These are phyloP conservation scores for Crassisporium funariophilum DNA, from an alignment of 768 basidiomycete species.

Conservation along the genomic window DNA sequence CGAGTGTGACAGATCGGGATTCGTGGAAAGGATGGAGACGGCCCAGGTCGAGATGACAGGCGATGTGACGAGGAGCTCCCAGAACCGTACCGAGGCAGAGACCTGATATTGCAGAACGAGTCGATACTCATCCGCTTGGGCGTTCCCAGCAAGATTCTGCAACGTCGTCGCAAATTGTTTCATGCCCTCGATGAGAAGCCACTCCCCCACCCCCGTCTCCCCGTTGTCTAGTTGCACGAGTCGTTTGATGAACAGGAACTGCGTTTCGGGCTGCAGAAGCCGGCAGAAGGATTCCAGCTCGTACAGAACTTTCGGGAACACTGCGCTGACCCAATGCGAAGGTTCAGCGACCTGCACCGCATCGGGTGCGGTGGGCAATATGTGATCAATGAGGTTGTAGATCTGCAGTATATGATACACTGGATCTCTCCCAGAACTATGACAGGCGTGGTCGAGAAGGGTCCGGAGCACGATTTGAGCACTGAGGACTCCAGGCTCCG, in stretches of 20 bases:
- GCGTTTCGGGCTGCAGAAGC: slow-evolving; percentile 56
- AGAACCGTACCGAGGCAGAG: slow-evolving; percentile 49
- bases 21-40: slow-evolving; percentile 40
- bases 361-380: slow-evolving; percentile 46
- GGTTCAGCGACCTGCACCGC: slow-evolving; percentile 26
- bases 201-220: slow-evolving; percentile 61
- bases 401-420: slow-evolving; percentile 56
- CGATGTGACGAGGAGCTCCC: slow-evolving; percentile 45
- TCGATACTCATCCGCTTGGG: slow-evolving; percentile 31
- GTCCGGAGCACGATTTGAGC: slow-evolving; percentile 57
- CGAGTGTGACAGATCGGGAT: slow-evolving; percentile 42
- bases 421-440: slow-evolving; percentile 51
- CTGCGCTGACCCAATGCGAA: slow-evolving; percentile 39
- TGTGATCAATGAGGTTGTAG: slow-evolving; percentile 55
- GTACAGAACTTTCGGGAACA: slow-evolving; percentile 58
- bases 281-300: slow-evolving; percentile 60
- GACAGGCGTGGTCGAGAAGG: slow-evolving; percentile 52
- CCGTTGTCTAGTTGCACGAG: slow-evolving; percentile 61
- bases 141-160: slow-evolving; percentile 16
- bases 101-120: slow-evolving; percentile 50
- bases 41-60: slow-evolving; percentile 47
- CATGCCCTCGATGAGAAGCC: slow-evolving; percentile 68
- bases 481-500: slow-evolving; percentile 38
- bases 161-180: slow-evolving; percentile 48
- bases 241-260: slow-evolving; percentile 52